Evolutionary conservation across 139 green algal species (phyloP).

Genomic region (Chlamydomonas asymmetrica): DNA sequence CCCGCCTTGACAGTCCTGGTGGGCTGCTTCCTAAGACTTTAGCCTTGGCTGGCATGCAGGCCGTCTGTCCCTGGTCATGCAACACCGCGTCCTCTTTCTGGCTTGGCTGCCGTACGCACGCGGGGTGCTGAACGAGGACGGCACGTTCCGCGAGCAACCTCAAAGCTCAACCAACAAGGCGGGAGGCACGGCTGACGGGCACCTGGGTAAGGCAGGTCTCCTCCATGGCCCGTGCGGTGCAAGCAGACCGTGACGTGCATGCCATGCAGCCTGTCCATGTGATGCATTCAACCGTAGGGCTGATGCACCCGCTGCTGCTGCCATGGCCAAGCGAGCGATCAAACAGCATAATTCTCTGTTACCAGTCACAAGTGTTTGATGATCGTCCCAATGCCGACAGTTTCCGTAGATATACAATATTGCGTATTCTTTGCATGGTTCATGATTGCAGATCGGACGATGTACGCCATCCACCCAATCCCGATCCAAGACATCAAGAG

Average conservation of each 20-base stretch:
- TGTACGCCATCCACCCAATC: constrained; percentile 80
- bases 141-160: constrained; percentile 26
- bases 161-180: background rate
- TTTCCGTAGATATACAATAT: background rate
- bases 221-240: too few species aligned
- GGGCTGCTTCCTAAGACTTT: too few species aligned
- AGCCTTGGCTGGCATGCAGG: too few species aligned
- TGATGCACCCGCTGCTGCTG: too few species aligned
- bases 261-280: too few species aligned
- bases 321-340: too few species aligned
- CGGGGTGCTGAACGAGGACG: constrained; percentile 42
- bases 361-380: too few species aligned
- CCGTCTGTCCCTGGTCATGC: constrained; percentile 69
- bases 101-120: constrained; percentile 65
- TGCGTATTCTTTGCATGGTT: background rate
- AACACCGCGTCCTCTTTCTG: constrained; percentile 71
- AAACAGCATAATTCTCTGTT: too few species aligned
- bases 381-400: background rate
- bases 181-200: background rate
- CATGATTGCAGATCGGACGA: constrained; percentile 45
- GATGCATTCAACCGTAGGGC: too few species aligned
- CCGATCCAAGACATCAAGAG: constrained; percentile 78
- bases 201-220: too few species aligned
- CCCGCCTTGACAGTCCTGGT: too few species aligned
- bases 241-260: too few species aligned